These are phyloP conservation scores for Fusarium sp. DNA, from an alignment of 2,329 filamentous ascomycete genomes.

Conservation along the genomic window DNA sequence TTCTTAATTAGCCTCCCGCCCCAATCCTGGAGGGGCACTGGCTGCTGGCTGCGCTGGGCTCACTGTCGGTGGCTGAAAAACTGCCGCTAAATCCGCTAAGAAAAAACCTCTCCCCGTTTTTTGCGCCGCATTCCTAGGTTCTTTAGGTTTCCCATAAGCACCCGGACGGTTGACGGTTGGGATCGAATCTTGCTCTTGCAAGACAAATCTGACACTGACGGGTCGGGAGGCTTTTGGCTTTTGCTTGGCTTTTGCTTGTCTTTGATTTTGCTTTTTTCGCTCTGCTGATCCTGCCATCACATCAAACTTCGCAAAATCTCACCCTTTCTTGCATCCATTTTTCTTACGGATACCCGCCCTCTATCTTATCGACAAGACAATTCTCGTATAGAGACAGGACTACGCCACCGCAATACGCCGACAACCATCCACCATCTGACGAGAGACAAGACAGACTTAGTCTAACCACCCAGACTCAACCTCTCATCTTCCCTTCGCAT, in stretches of 20 bases:
- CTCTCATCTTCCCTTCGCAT: neutral
- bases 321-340: neutral
- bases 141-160: slow-evolving; percentile 3
- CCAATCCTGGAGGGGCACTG: slow-evolving; percentile 22
- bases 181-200: slow-evolving; percentile 8
- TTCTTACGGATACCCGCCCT: neutral
- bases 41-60: slow-evolving; percentile 1
- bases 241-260: slow-evolving; percentile 3
- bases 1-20: slow-evolving; percentile 28
- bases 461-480: neutral
- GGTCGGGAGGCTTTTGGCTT: slow-evolving; percentile 1
- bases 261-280: neutral
- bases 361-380: neutral
- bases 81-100: slow-evolving; percentile 32
- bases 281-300: slow-evolving; percentile 1
- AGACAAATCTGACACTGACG: slow-evolving; percentile 7
- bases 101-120: slow-evolving; percentile 27
- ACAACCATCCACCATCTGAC: slow-evolving; percentile 12
- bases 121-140: slow-evolving; percentile 20
- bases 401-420: slow-evolving; percentile 18
- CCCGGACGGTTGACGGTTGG: slow-evolving; percentile 6
- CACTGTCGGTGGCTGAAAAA: slow-evolving; percentile 33
- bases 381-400: slow-evolving; percentile 11
- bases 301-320: slow-evolving; percentile 1
- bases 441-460: neutral